Conservation (phyloP, 257 asterid genomes). For the Hygrophila difformis region DNA sequence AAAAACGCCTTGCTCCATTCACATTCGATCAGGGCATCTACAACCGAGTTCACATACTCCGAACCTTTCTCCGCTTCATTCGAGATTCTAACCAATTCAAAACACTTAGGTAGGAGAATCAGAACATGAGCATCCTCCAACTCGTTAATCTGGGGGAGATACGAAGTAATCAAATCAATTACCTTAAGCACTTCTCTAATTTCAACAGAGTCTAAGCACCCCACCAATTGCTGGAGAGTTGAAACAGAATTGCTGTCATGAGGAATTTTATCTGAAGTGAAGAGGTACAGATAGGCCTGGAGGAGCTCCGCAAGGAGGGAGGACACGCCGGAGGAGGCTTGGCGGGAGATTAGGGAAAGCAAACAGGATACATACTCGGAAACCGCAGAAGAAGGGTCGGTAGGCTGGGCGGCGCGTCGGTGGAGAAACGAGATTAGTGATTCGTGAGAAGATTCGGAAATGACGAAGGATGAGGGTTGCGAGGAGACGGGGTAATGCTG, state of each 20-base stretch:
- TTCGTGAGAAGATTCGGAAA: conserved; percentile 41
- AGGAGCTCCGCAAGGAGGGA: conserved; percentile 47
- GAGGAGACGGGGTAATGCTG: conserved; percentile 25
- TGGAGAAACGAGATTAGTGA: conserved; percentile 50
- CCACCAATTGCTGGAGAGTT: conserved; percentile 47
- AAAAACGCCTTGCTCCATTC: conserved; percentile 60
- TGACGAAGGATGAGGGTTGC: conserved; percentile 54
- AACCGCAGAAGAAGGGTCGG: conserved; percentile 35
- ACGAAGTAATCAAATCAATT: conserved; percentile 31
- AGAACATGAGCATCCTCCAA: conserved; percentile 55
- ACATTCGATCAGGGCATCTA: conserved; percentile 34
- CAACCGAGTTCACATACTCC: conserved; percentile 39
- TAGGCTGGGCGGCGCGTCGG: conserved; percentile 41
- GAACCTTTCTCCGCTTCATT: conserved; percentile 42
- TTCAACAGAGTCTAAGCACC: conserved; percentile 42
- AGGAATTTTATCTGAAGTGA: conserved; percentile 46
- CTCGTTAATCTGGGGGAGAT: conserved; percentile 34
- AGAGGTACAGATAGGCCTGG: conserved; percentile 44
- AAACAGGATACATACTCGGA: conserved; percentile 55
- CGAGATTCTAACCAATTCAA: conserved; percentile 45
- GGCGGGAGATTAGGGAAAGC: conserved; percentile 43
- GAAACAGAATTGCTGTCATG: conserved; percentile 47
- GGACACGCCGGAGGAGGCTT: conserved; percentile 41
- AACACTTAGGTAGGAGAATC: conserved; percentile 50
- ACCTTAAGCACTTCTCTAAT: conserved; percentile 24